phyloP scores from a whole-genome alignment of 257 asterid species.

The Linderniella brevidens region DNA sequence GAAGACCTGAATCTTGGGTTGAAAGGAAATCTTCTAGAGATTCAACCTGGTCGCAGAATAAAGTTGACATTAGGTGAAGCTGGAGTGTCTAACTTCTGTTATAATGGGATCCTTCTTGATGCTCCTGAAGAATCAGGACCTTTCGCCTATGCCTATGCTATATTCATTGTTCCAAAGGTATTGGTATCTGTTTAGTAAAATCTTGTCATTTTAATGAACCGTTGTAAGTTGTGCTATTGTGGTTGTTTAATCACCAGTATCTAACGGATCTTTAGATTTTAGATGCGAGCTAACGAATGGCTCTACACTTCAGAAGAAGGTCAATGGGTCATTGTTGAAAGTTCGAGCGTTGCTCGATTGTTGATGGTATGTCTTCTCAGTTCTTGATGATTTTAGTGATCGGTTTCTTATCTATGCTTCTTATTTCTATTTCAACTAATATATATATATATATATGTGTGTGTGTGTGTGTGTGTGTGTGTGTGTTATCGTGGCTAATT shows the following conservation, averaged over 20 bases:
- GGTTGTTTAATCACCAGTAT: conserved; percentile 10
- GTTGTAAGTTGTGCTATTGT: no score
- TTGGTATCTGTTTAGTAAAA: conserved; percentile 12
- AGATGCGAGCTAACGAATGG: conserved; percentile 87
- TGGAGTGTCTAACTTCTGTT: conserved; percentile 48
- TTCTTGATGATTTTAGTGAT: not conserved
- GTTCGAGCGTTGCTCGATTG: conserved; percentile 72
- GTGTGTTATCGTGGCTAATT: not conserved
- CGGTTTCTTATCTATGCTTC: conserved; percentile 5
- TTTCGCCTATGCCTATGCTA: conserved; percentile 52
- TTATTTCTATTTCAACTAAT: conserved; percentile 1
- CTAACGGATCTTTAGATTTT: conserved; percentile 34
- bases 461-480: no score
- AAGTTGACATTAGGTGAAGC: conserved; percentile 62
- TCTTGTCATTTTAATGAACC: not conserved
- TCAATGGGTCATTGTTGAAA: conserved; percentile 69
- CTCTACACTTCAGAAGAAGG: conserved; percentile 86
- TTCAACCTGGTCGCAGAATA: conserved; percentile 65
- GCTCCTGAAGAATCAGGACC: conserved; percentile 44
- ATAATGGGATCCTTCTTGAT: conserved; percentile 67
- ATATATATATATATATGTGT: conserved; percentile 8
- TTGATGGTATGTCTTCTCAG: conserved; percentile 39
- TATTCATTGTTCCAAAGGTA: conserved; percentile 77
- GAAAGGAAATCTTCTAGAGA: conserved; percentile 51
- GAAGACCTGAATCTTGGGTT: conserved; percentile 75